Conservation (phyloP, 495 filamentous ascomycete species). For the Penicillium paxilli region DNA sequence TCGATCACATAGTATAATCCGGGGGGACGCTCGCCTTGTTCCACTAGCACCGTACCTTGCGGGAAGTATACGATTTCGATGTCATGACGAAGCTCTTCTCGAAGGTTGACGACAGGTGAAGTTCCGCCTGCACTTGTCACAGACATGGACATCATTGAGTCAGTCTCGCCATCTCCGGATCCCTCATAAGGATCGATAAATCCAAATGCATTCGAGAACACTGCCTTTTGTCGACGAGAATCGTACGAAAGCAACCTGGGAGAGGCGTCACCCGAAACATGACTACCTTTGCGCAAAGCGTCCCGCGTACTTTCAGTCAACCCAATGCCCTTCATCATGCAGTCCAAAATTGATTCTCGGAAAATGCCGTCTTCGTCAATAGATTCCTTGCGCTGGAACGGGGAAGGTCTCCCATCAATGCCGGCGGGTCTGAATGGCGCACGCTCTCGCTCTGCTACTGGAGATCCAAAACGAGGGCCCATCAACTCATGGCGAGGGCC, state of each 20-base stretch:
- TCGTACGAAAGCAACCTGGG: constrained; percentile 86
- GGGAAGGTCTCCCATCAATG: constrained; percentile 37
- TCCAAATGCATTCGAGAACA: constrained; percentile 87
- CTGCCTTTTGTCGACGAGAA: constrained; percentile 76
- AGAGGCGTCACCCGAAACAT: constrained; percentile 76
- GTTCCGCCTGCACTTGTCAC: constrained; percentile 54
- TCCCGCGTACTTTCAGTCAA: constrained; percentile 64
- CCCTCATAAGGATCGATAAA: constrained; percentile 90
- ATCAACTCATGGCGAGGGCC: constrained; percentile 40
- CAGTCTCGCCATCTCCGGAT: constrained; percentile 78
- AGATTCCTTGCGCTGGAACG: constrained; percentile 68
- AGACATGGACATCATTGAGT: constrained; percentile 75
- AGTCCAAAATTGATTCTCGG: constrained; percentile 86
- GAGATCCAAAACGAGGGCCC: constrained; percentile 44
- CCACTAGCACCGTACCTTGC: constrained; percentile 91
- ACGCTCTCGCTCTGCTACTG: constrained; percentile 57
- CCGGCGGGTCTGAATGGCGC: constrained; percentile 54
- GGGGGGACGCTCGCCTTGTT: constrained; percentile 93
- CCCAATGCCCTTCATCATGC: constrained; percentile 93
- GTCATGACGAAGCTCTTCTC: constrained; percentile 79
- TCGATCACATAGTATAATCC: constrained; percentile 98
- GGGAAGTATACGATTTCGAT: constrained; percentile 98
- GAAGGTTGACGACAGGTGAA: constrained; percentile 57
- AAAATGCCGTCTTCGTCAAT: constrained; percentile 85
- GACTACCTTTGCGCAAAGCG: constrained; percentile 56